A percentile compares a stretch with the other conserved stretches of the same genome.
phyloP scores from a whole-genome alignment of 164 flowering plant species.

The Echeveria elegans region DNA sequence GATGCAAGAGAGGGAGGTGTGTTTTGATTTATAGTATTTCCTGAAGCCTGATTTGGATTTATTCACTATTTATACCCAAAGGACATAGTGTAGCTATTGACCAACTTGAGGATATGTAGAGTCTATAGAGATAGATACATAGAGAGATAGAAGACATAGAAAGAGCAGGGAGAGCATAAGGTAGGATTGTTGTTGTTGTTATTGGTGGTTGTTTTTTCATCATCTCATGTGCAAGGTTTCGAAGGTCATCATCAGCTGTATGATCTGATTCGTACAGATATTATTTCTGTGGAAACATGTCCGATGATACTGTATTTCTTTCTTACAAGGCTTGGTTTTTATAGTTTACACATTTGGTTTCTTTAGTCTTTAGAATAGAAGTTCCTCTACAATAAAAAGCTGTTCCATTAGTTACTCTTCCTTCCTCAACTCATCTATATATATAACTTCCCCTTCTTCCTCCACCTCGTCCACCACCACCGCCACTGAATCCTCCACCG shows the following conservation, averaged over 20 bases:
- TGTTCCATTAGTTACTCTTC: background rate
- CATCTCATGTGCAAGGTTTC: slow-evolving; percentile 8
- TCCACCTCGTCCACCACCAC: slow-evolving; percentile 8
- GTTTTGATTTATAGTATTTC: slow-evolving; percentile 17
- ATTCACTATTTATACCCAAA: slow-evolving; percentile 13
- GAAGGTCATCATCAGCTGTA: slow-evolving; percentile 24
- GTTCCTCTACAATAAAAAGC: background rate
- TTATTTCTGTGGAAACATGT: slow-evolving; percentile 17
- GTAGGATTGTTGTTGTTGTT: slow-evolving; percentile 2
- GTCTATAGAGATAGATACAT: slow-evolving; percentile 10
- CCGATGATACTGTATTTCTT: slow-evolving; percentile 16
- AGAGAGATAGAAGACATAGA: slow-evolving; percentile 5
- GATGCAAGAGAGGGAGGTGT: slow-evolving; percentile 18
- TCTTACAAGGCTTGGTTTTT: slow-evolving; percentile 18
- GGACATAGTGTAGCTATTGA: slow-evolving; percentile 36
- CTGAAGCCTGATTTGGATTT: slow-evolving; percentile 35
- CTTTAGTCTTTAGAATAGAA: slow-evolving; percentile 6
- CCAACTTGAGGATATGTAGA: slow-evolving; percentile 17
- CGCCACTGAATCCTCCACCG: slow-evolving; percentile 5
- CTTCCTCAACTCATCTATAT: background rate
- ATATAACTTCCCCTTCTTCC: background rate
- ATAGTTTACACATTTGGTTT: slow-evolving; percentile 22
- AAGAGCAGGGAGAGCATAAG: slow-evolving; percentile 12
- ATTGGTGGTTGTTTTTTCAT: background rate
- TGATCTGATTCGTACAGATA: slow-evolving; percentile 16